Percentiles rank a stretch among this genome's conserved stretches.
Conservation (phyloP, 2,329 filamentous ascomycete species). For the Pseudogymnoascus verrucosus region DNA sequence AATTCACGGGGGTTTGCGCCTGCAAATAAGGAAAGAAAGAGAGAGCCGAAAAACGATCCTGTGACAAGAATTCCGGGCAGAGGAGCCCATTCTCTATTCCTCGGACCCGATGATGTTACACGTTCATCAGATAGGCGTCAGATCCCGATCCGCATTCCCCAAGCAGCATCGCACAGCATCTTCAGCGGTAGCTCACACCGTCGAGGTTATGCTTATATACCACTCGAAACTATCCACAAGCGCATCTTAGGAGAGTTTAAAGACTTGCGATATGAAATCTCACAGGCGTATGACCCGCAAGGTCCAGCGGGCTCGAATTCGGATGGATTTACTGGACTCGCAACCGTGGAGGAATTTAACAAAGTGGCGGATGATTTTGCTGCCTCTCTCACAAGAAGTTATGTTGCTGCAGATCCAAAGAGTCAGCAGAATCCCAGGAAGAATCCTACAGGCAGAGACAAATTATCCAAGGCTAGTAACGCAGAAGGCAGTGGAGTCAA, state of each 20-base stretch:
- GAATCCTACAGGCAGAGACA: not conserved
- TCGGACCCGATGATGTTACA: not conserved
- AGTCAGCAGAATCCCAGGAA: conserved; percentile 8
- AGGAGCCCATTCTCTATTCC: not conserved
- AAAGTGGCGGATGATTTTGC: conserved; percentile 15
- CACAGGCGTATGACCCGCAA: not conserved
- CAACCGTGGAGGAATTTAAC: conserved; percentile 7
- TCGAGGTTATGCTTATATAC: not conserved
- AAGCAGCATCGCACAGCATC: not conserved
- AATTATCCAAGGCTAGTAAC: conserved; percentile 1
- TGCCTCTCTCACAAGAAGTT: conserved; percentile 14
- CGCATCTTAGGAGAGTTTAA: not conserved
- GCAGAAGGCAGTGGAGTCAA: conserved; percentile 14
- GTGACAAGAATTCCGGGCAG: not conserved
- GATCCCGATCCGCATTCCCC: not conserved
- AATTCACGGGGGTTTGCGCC: not conserved
- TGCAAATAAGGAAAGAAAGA: not conserved
- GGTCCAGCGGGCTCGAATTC: not conserved
- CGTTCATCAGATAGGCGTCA: not conserved
- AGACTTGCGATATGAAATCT: not conserved
- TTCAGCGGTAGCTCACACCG: not conserved
- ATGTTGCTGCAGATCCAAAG: conserved; percentile 12
- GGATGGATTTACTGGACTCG: conserved; percentile 8
- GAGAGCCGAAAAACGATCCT: not conserved
- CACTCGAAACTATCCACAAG: not conserved